Evolutionary conservation across 345 rosid species (phyloP).

Genomic region (Pistacia atlantica): DNA sequence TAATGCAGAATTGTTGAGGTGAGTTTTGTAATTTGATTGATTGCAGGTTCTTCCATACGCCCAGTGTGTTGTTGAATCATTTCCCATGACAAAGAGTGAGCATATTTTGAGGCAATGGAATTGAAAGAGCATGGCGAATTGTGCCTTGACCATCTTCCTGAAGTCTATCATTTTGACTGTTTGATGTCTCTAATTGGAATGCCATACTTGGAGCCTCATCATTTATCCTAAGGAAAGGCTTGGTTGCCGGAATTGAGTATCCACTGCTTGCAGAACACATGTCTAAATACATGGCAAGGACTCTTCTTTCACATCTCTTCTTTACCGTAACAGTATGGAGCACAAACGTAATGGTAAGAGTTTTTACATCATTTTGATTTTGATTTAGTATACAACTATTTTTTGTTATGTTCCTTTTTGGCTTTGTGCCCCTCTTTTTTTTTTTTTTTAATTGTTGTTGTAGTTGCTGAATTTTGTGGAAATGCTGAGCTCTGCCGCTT

Average conservation of each 20-base stretch:
- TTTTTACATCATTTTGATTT: background rate
- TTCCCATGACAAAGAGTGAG: conserved; percentile 98
- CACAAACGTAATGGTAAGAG: conserved; percentile 69
- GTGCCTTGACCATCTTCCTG: conserved; percentile 78
- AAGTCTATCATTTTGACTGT: conserved; percentile 35
- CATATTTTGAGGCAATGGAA: conserved; percentile 73
- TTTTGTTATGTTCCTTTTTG: too few relatives aligned
- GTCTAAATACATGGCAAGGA: conserved; percentile 79
- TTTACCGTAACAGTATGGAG: conserved; percentile 68
- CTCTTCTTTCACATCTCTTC: conserved; percentile 85
- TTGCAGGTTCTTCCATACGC: conserved; percentile 85
- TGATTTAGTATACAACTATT: background rate
- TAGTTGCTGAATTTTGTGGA: conserved; percentile 91
- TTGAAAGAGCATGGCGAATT: conserved; percentile 65
- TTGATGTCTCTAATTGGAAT: conserved; percentile 92
- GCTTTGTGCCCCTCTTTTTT: too few relatives aligned
- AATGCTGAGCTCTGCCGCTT: conserved; percentile 91
- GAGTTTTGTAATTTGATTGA: background rate
- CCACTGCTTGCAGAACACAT: conserved; percentile 16
- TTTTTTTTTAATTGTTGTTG: conserved; percentile 27
- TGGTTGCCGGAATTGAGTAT: conserved; percentile 33
- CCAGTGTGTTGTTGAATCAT: conserved; percentile 85
- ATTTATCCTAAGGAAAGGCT: conserved; percentile 88
- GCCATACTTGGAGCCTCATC: conserved; percentile 93
- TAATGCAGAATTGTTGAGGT: background rate